phyloP scores from a whole-genome alignment of 2,329 filamentous ascomycete species.

The Alternaria tenuissima region DNA sequence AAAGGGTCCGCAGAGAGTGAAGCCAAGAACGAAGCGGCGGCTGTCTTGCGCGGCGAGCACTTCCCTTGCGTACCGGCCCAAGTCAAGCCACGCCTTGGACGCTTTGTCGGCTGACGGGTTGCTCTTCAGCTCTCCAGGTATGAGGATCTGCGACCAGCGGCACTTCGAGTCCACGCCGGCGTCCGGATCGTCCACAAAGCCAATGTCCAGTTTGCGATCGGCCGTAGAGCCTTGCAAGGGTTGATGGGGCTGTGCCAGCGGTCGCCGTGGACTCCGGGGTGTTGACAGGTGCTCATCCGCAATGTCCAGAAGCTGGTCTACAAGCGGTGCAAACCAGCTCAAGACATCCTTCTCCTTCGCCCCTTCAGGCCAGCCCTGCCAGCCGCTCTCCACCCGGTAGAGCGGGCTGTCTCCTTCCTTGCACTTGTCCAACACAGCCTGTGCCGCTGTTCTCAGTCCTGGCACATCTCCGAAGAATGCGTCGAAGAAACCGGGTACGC shows the following conservation, averaged over 20 bases:
- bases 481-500: neutral
- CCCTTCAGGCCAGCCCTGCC: neutral
- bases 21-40: neutral
- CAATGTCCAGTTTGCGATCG: constrained; percentile 35
- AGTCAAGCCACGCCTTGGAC: neutral
- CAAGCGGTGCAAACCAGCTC: neutral
- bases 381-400: neutral
- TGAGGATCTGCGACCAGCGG: constrained; percentile 48
- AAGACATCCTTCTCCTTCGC: neutral
- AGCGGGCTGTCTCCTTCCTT: neutral
- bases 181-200: constrained; percentile 32
- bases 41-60: neutral
- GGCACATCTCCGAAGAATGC: neutral
- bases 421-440: neutral
- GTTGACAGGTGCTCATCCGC: neutral
- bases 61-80: neutral
- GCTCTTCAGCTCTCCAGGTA: constrained; percentile 34
- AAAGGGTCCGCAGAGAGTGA: neutral
- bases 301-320: neutral
- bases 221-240: constrained; percentile 29
- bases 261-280: neutral
- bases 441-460: neutral
- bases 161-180: constrained; percentile 26
- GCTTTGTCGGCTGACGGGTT: neutral
- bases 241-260: neutral